Evolutionary conservation across 306 rosid species (phyloP), one percentile per base, ranked within the genome.

Genomic region (Luffa aegyptiaca): DNA sequence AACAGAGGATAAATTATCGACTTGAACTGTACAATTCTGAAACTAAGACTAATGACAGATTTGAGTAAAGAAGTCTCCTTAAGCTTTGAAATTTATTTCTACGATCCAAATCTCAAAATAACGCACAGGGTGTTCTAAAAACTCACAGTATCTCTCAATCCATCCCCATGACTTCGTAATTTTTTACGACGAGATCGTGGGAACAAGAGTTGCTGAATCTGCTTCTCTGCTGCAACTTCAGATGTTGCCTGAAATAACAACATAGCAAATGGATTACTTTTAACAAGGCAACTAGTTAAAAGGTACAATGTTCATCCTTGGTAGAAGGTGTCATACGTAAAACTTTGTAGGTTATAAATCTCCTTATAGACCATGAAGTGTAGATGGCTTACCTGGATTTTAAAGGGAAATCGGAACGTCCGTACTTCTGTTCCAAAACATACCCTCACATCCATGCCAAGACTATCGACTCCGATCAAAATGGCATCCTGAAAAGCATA

Each of bases 361-460:
- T 0, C 0, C 31, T 3, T 35, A 48, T 33, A 42, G 33, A 78
- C 41, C 18, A 8, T 44, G 21, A 18, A 41, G 39, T 42, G 57
- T 9, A 13, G 48, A 51, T 64, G 65, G 79, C 94, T 85, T 78
- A 94, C 98, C 86, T 85, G 89, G 57, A 86, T 83, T 91, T 90
- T 94, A 80, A 94, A 94, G 21, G 97, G 92, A 89, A 94, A 94
- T 61, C 97, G 97, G 78, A 84, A 90, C 61, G 97, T 94, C 79
- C 86, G 90, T 44, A 94, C 90, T 85, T 92, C 93, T 76, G 79
- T 72, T 75, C 97, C 97, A 2, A 86, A 82, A 57, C 84, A 84
- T 73, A 92, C 86, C 84, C 98, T 88, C 72, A 92, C 92, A 84
- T 94, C 97, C 89, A 94, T 75, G 81, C 98, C 98, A 76, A 94